Evolutionary conservation across 768 basidiomycete species (phyloP).

Genomic region (Mycena alexandri): DNA sequence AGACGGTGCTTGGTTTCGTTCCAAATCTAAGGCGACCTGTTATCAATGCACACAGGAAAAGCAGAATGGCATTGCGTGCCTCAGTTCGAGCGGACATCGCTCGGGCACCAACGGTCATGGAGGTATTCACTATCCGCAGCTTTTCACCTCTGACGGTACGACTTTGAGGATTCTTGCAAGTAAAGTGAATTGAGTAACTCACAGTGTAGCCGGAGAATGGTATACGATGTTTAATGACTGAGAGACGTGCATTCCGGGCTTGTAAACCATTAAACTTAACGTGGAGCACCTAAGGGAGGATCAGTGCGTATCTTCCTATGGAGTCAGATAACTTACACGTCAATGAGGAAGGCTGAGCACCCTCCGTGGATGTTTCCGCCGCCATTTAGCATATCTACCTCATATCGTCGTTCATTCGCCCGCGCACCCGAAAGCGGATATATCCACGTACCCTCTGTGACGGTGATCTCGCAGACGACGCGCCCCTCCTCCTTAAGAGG

Average conservation of each 20-base stretch:
- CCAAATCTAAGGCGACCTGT: not conserved
- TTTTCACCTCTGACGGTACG: constrained; percentile 21
- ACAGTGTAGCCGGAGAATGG: constrained; percentile 34
- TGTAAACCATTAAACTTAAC: constrained; percentile 8
- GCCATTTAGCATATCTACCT: constrained; percentile 34
- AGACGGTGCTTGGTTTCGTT: constrained; percentile 14
- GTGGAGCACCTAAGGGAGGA: constrained; percentile 11
- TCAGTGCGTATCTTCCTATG: not conserved
- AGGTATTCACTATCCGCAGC: constrained; percentile 29
- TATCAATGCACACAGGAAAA: too few species aligned
- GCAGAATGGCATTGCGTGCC: constrained; percentile 1
- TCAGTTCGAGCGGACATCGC: constrained; percentile 27
- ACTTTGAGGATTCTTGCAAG: not conserved
- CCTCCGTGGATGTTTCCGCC: constrained; percentile 31
- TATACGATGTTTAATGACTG: constrained; percentile 33
- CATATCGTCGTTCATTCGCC: too few species aligned
- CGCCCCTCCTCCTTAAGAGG: constrained; percentile 44
- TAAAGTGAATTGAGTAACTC: not conserved
- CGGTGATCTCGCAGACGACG: constrained; percentile 46
- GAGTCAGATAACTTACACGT: constrained; percentile 7
- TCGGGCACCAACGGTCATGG: constrained; percentile 27
- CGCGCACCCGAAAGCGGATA: not conserved
- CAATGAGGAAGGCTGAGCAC: constrained; percentile 31
- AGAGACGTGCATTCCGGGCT: constrained; percentile 17
- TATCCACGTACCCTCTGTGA: constrained; percentile 40